Base-by-base conservation (phyloP, 2,329 filamentous ascomycete genomes). In the Microthyrium microscopicum region DNA sequence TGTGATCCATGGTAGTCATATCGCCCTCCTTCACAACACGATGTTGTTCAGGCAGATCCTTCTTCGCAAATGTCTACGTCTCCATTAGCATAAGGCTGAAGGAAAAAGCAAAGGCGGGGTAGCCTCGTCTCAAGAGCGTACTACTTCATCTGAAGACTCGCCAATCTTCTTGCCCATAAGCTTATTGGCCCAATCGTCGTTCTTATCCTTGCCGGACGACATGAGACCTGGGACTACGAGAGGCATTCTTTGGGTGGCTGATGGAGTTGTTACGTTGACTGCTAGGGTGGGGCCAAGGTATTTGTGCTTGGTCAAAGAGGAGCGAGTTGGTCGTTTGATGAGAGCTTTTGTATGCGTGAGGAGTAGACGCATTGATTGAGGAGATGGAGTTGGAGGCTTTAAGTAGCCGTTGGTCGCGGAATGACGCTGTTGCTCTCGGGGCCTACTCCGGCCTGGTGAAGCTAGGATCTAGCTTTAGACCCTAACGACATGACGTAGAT, bases 101-200 rank as follows among this genome's bases (percentile, higher is more conserved):
- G 35, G 37, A 33, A 25, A 31, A 4, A 6, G 29, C 20, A 11
- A 15, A 33, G n/a, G 24, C 31, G 15, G 20, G 32, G 24, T 19
- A 13, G n/a, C 4, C 5, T 8, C 28, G 13, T 8, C 7, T 15
- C 5, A 6, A n/a, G 24, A 16, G 46, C 49, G 15, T 46, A 62
- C 61, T 15, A 55, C 54, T 40, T 63, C 56, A 38, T 62, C 52
- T 26, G 53, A 54, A 19, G 39, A 35, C 11, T 66, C 61, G 9
- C 62, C 62, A 24, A 66, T 46, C 47, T 63, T 64, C 59, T 66
- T 66, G 42, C 62, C 62, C 45, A 59, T 54, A 16, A 66, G 51
- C 52, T 64, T 56, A 43, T 50, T 54, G 46, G 51, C 49, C 62
- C 62, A 66, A 35, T 62, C 50, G 8, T 52, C 43, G 35, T 47